Evolutionary conservation across 179 eudicot genomes (phyloP).

Genomic region (Pouteria campechiana): DNA sequence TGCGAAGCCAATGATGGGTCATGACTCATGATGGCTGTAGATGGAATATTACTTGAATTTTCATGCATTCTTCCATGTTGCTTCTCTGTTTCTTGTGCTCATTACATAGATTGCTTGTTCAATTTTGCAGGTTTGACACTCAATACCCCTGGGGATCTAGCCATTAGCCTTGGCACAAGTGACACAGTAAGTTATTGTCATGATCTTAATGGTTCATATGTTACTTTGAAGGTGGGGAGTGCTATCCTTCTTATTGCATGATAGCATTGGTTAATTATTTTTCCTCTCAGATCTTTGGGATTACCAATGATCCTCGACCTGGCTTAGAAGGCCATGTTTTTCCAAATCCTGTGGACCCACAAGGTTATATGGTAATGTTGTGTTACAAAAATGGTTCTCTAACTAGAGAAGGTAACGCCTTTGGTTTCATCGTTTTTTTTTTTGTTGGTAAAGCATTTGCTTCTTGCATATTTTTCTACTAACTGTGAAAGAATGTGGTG

Average conservation of each 20-base stretch:
- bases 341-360: slow-evolving; percentile 83
- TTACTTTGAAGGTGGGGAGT: too few species aligned
- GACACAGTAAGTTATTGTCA: slow-evolving; percentile 62
- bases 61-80: too few species aligned
- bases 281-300: slow-evolving; percentile 65
- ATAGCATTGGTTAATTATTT: too few species aligned
- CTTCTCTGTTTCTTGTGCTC: too few species aligned
- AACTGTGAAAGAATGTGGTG: slow-evolving; percentile 1
- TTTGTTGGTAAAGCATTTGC: background rate
- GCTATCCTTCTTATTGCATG: too few species aligned
- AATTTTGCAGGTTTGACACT: slow-evolving; percentile 87
- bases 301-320: slow-evolving; percentile 76
- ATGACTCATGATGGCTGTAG: too few species aligned
- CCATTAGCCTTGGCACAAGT: slow-evolving; percentile 95
- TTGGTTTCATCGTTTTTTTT: background rate
- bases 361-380: slow-evolving; percentile 87
- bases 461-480: slow-evolving; percentile 2
- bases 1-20: too few species aligned
- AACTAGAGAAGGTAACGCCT: slow-evolving; percentile 61
- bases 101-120: too few species aligned
- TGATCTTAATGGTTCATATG: background rate
- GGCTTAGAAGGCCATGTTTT: slow-evolving; percentile 89
- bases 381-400: slow-evolving; percentile 74
- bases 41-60: too few species aligned
- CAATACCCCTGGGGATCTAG: slow-evolving; percentile 87